A percentile compares a stretch with the other conserved stretches of the same genome.
Evolutionary conservation across 345 rosid species (phyloP).

Genomic region (Bruguiera gymnorhiza): DNA sequence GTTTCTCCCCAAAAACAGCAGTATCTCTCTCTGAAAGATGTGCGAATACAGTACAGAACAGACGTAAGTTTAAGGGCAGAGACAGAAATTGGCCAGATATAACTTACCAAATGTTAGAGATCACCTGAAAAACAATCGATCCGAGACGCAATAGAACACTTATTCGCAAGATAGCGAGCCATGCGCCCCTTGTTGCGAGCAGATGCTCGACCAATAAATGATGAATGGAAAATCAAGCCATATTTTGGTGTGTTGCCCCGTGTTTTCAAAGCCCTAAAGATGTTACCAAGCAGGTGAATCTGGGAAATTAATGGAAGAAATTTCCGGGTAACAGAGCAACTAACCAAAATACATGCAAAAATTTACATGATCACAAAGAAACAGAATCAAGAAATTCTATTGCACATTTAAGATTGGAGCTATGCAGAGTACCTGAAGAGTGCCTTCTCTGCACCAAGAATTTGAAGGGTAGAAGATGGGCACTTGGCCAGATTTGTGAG

Average conservation of each 20-base stretch:
- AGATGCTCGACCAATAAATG: conserved; percentile 87
- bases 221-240: conserved; percentile 90
- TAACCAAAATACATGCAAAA: too few relatives aligned
- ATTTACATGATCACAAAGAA: background rate
- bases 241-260: conserved; percentile 94
- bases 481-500: conserved; percentile 94
- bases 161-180: conserved; percentile 95
- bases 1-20: conserved; percentile 79
- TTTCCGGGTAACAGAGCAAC: background rate
- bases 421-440: conserved; percentile 67
- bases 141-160: conserved; percentile 91
- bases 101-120: background rate
- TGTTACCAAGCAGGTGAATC: background rate
- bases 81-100: background rate
- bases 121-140: conserved; percentile 93
- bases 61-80: background rate
- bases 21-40: conserved; percentile 48
- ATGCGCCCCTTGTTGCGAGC: conserved; percentile 92
- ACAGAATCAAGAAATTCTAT: background rate
- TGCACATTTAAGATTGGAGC: background rate
- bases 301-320: background rate
- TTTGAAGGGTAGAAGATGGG: conserved; percentile 97
- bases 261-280: conserved; percentile 82
- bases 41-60: background rate
- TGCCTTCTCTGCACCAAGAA: conserved; percentile 95